These are phyloP conservation scores for Amniculicola lignicola DNA, from an alignment of 495 filamentous ascomycete genomes.

Conservation along the genomic window DNA sequence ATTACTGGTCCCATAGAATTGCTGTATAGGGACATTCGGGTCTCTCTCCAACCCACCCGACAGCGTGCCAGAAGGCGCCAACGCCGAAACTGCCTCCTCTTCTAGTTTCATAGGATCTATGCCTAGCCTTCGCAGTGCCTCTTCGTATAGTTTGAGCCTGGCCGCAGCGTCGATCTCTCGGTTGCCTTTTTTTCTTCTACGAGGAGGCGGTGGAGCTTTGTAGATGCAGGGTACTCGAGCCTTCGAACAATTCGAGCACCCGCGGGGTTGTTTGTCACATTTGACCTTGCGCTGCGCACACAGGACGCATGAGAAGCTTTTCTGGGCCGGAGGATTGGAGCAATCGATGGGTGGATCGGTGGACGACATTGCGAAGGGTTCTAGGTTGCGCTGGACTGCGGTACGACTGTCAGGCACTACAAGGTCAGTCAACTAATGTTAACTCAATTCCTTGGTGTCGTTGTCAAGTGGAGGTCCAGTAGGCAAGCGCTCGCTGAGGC, in stretches of 20 bases:
- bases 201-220: slow-evolving; percentile 25
- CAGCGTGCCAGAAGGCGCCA: not conserved
- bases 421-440: too few species aligned
- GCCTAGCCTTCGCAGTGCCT: slow-evolving; percentile 21
- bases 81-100: slow-evolving; percentile 2
- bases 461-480: too few species aligned
- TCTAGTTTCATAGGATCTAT: slow-evolving; percentile 23
- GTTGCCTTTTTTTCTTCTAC: slow-evolving; percentile 19
- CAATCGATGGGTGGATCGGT: too few species aligned
- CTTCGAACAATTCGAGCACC: slow-evolving; percentile 25
- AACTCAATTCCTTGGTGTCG: too few species aligned
- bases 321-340: not conserved
- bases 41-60: not conserved
- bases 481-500: too few species aligned
- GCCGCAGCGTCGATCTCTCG: slow-evolving; percentile 23
- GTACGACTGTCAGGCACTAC: too few species aligned
- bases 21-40: not conserved
- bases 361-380: too few species aligned
- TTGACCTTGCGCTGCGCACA: slow-evolving; percentile 32
- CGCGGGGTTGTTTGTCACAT: slow-evolving; percentile 29
- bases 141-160: slow-evolving; percentile 26
- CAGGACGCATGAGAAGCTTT: slow-evolving; percentile 32
- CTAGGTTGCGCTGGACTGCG: too few species aligned
- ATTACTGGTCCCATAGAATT: too few species aligned
- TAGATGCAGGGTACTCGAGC: slow-evolving; percentile 29